phyloP scores from a whole-genome alignment of 345 rosid genomes.

The Brassica rapa region DNA sequence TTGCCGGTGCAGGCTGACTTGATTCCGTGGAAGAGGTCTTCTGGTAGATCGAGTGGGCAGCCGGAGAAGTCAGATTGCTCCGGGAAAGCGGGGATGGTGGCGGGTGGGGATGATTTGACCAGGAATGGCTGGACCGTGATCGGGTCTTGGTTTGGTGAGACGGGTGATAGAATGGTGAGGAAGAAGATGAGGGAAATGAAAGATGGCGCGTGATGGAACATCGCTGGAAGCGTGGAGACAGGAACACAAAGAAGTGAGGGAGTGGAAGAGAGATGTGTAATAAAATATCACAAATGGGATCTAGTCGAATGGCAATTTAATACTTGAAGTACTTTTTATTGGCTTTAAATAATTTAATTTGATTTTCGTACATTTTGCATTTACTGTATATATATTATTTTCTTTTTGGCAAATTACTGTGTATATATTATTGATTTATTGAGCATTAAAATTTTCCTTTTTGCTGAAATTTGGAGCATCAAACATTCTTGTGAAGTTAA shows the following conservation, averaged over 20 bases:
- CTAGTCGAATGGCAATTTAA: constrained; percentile 10
- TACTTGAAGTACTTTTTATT: not conserved
- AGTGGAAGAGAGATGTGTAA: constrained; percentile 35
- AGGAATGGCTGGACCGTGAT: constrained; percentile 49
- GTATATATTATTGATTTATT: too few relatives aligned
- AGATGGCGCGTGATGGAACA: constrained; percentile 46
- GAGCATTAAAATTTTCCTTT: too few relatives aligned
- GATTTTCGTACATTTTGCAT: not conserved
- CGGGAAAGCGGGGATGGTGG: constrained; percentile 92
- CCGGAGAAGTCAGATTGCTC: constrained; percentile 72
- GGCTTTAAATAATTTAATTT: not conserved
- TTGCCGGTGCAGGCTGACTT: constrained; percentile 54
- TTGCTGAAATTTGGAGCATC: not conserved
- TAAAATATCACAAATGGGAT: constrained; percentile 24
- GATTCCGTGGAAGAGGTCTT: constrained; percentile 65
- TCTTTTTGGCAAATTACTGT: too few relatives aligned
- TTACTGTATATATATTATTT: not conserved
- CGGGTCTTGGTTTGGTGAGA: constrained; percentile 44
- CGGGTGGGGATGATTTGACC: constrained; percentile 53
- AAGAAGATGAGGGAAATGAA: constrained; percentile 25
- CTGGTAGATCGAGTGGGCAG: constrained; percentile 73
- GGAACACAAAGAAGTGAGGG: not conserved
- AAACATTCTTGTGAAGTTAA: not conserved
- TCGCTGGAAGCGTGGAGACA: constrained; percentile 32
- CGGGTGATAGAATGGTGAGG: constrained; percentile 33